Base-by-base conservation (phyloP, 306 rosid genomes). In the Oemleria cerasiformis region DNA sequence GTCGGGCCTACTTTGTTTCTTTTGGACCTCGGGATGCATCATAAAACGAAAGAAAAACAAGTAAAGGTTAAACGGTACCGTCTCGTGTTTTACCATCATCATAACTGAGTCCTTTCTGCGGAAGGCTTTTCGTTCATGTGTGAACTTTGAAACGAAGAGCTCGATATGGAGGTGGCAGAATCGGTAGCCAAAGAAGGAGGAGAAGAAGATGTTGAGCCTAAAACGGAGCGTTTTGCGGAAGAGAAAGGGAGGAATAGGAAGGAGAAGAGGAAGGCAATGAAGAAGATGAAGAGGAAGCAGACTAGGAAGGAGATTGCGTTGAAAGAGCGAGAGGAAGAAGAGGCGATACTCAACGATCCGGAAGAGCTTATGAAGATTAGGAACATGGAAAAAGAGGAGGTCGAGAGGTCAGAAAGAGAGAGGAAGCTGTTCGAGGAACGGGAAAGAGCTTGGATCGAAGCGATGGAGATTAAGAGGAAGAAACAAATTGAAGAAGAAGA, bases 261-360 rank as follows among this genome's bases (percentile, higher is more conserved):
- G 88, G 96, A 91, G 86, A 94, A 89, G 84, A 84, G 97, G 84
- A 94, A 91, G 76, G 86, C 85, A 41, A 17, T 76, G 77, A 94
- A 89, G 91, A 91, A 84, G 78, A 72, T 80, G 82, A 94, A 84
- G 85, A 82, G 98, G 69, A 88, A 90, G 84, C 87, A 81, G 74
- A 40, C 61, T 1, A 71, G 98, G 77, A 86, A 86, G 77, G 92
- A 89, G 67, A 75, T 63, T 7, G 98, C 98, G 2, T 75, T 63
- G 48, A 84, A 47, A 73, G 84, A 72, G 78, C 85, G 81, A 3
- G 73, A 68, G 75, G 91, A 93, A 73, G 85, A 84, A 51, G 96
- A 85, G 63, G 88, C 73, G 5, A 80, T 76, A 43, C 79, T 82
- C 62, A 81, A 90, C 57, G 87, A 93, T 73, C 96, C 97, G 2